Base-by-base conservation (phyloP, 75 land plant genomes). In the Cunninghamia lanceolata region DNA sequence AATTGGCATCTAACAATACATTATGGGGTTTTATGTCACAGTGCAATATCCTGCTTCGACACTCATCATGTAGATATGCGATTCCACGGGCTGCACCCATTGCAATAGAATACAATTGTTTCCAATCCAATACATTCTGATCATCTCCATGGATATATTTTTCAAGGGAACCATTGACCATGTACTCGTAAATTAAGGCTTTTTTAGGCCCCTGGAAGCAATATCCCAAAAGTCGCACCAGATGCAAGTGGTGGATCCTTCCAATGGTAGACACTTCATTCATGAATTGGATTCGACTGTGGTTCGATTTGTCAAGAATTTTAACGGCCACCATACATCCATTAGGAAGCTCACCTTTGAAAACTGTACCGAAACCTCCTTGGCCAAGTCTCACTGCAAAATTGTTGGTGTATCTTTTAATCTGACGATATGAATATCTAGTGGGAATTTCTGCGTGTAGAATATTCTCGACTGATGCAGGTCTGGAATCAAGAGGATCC, bases 131-230 rank as follows among this genome's bases (percentile, higher is more conserved):
- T 17, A 35, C 42, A 35, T 35, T 35, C 3, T 75, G 40, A 38
- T 36, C 39, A 36, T 36, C 77, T 63, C 80, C 84, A 74, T 82
- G 87, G 46, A 89, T 54, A 63, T 54, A 81, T 70, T 89, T 88
- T 36, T 86, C 91, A 59, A 90, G 89, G 9, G 91, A 90, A 50
- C 88, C 90, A 13, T 90, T 88, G 77, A 47, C 32, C 91, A 90
- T 90, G 85, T 75, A 90, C 78, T 90, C 91, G 42, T 90, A 90
- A 25, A 88, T 85, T 7, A 90, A 50, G 34, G 87, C 75, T 68
- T 88, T 83, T 83, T 86, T 56, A 1, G 39, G 34, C 38, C 88
- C 86, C 4, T 88, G 84, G 34, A 71, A 35, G 50, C 90, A 90
- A 68, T 86, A 90, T 10, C 91, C 91, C 21, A 88, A 82, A 30